Percentiles rank a stretch among this genome's conserved stretches.
These are phyloP conservation scores for Aphanomyces invadans DNA, from an alignment of 352 stramenopile species.

Conservation along the genomic window DNA sequence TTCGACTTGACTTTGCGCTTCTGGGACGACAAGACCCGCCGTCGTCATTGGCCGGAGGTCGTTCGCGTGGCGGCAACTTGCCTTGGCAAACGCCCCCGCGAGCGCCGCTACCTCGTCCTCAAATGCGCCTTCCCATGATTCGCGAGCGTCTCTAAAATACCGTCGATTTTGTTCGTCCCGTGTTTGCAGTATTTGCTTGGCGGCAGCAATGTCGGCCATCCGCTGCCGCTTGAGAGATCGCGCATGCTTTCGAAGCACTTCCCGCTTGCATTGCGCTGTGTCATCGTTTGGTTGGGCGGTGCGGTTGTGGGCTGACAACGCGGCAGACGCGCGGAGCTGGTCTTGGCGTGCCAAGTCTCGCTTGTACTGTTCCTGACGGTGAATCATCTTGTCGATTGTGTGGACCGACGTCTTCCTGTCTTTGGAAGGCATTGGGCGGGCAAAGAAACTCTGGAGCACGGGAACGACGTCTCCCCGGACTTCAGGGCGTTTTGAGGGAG, in stretches of 20 bases:
- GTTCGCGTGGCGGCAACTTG: background rate
- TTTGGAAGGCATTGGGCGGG: background rate
- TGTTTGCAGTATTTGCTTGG: slow-evolving; percentile 5
- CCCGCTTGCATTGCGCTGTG: background rate
- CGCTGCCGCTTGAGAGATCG: slow-evolving; percentile 23
- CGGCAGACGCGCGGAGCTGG: background rate
- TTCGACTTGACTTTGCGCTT: slow-evolving; percentile 12
- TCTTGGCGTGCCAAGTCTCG: slow-evolving; percentile 21
- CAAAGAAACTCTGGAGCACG: slow-evolving; percentile 24
- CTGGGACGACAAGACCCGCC: background rate
- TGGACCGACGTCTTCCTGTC: background rate
- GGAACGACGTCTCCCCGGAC: slow-evolving; percentile 5
- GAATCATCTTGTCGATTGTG: slow-evolving; percentile 18
- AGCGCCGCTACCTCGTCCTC: slow-evolving; percentile 14
- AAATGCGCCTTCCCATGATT: slow-evolving; percentile 9
- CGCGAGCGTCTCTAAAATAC: background rate
- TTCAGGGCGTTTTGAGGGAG: background rate
- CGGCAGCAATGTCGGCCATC: background rate
- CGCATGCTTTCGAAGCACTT: slow-evolving; percentile 4
- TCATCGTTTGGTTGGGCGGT: background rate
- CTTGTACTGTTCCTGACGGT: slow-evolving; percentile 25
- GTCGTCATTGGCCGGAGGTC: slow-evolving; percentile 11
- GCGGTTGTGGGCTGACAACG: background rate
- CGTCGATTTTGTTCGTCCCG: background rate
- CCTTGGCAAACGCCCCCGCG: slow-evolving; percentile 13